A percentile compares a stretch with the other conserved stretches of the same genome.
Conservation (phyloP, 2,329 filamentous ascomycete genomes). For the Xylaria sp. region DNA sequence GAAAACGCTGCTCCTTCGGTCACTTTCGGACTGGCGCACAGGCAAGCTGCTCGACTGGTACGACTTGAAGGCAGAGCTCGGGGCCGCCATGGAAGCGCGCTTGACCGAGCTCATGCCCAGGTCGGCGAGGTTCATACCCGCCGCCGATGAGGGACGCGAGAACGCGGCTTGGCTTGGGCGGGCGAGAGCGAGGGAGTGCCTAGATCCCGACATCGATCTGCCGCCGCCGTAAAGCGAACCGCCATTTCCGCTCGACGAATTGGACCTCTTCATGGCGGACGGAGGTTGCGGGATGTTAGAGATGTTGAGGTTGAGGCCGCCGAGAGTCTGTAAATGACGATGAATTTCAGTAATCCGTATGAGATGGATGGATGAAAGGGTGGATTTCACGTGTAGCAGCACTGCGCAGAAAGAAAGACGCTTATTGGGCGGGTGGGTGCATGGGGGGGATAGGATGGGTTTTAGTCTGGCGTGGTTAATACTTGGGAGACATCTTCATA, state of each 20-base stretch:
- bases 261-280: conserved; percentile 90
- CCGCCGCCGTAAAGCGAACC: conserved; percentile 59
- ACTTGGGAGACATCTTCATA: conserved; percentile 39
- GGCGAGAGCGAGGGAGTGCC: conserved; percentile 78
- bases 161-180: conserved; percentile 85
- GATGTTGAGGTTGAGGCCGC: conserved; percentile 74
- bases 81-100: conserved; percentile 70
- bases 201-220: conserved; percentile 75
- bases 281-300: conserved; percentile 76
- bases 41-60: conserved; percentile 54
- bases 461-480: not conserved
- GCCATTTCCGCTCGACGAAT: conserved; percentile 64
- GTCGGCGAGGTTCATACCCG: conserved; percentile 70
- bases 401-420: conserved; percentile 1
- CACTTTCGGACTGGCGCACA: conserved; percentile 46
- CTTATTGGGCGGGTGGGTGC: conserved; percentile 13
- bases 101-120: conserved; percentile 78
- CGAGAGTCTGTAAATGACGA: conserved; percentile 62
- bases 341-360: conserved; percentile 5
- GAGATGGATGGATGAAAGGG: conserved; percentile 2
- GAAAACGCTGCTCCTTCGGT: conserved; percentile 78
- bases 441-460: conserved; percentile 2
- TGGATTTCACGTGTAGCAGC: conserved; percentile 12
- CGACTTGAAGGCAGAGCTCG: conserved; percentile 60
- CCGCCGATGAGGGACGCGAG: conserved; percentile 66